Conservation (phyloP, 768 basidiomycete species). For the Agaricus subrufescens region DNA sequence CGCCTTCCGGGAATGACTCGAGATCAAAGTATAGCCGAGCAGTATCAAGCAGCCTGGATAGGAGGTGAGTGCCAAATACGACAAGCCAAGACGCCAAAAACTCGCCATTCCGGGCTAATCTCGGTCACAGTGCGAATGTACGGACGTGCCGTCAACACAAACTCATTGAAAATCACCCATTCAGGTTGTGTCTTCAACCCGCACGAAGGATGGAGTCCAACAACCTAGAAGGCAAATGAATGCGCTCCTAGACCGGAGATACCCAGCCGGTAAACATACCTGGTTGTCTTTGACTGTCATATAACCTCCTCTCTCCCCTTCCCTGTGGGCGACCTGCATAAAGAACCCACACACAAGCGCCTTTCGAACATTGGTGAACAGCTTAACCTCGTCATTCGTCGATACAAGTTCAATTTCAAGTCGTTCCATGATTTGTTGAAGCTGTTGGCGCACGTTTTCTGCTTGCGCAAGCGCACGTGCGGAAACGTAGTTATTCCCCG, state of each 20-base stretch:
- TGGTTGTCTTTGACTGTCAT: constrained; percentile 95
- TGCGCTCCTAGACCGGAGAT: constrained; percentile 20
- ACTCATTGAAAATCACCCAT: constrained; percentile 83
- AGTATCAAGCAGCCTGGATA: constrained; percentile 33
- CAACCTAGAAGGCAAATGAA: constrained; percentile 36
- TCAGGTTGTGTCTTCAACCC: constrained; percentile 81
- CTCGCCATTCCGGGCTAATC: constrained; percentile 79
- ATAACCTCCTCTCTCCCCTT: constrained; percentile 86
- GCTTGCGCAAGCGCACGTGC: constrained; percentile 81
- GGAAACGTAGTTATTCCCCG: constrained; percentile 87
- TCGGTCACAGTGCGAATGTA: constrained; percentile 93
- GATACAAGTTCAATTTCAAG: constrained; percentile 76
- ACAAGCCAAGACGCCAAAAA: background rate
- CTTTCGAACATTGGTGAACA: constrained; percentile 71
- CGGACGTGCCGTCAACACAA: constrained; percentile 82
- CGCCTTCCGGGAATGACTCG: constrained; percentile 57
- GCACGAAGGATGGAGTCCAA: constrained; percentile 76
- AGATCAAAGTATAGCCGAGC: constrained; percentile 66
- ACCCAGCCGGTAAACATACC: constrained; percentile 62
- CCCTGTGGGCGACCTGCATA: constrained; percentile 96
- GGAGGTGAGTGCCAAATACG: background rate
- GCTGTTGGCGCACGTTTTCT: constrained; percentile 88
- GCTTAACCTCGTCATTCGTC: constrained; percentile 61
- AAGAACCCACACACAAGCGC: constrained; percentile 92
- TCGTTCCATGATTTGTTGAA: constrained; percentile 88